Conservation (phyloP, 176 grass and related monocot genomes). For the Rhynchospora pubera region DNA sequence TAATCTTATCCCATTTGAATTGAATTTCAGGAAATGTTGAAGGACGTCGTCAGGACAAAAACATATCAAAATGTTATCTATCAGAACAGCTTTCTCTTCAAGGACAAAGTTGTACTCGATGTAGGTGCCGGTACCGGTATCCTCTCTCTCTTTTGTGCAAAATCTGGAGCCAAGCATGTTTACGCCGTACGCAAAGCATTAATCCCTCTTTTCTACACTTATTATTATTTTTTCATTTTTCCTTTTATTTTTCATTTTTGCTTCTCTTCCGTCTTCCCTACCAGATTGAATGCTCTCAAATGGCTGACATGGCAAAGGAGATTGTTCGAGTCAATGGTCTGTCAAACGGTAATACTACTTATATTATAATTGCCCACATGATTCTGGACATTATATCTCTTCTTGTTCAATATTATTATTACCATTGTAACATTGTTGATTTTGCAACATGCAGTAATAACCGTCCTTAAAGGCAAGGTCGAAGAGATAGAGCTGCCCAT, state of each 20-base stretch:
- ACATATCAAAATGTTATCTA: conserved; percentile 94
- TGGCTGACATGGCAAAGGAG: conserved; percentile 97
- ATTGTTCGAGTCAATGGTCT: conserved; percentile 81
- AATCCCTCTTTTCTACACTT: not conserved
- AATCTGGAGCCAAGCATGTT: conserved; percentile 97
- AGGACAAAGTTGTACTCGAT: conserved; percentile 94
- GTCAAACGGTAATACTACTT: conserved; percentile 54
- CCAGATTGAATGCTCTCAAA: conserved; percentile 92
- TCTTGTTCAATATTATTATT: too few species aligned
- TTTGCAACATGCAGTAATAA: conserved; percentile 58
- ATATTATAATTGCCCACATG: not conserved
- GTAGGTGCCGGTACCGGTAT: conserved; percentile 93
- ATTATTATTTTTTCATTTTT: not conserved
- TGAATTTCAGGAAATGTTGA: conserved; percentile 86
- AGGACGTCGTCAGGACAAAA: conserved; percentile 77
- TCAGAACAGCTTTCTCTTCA: conserved; percentile 81
- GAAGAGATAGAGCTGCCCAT: conserved; percentile 96
- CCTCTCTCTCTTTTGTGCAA: conserved; percentile 94
- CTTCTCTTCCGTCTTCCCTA: not conserved
- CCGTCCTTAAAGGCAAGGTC: conserved; percentile 90
- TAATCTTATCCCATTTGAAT: too few species aligned
- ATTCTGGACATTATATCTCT: not conserved
- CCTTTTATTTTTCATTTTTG: not conserved
- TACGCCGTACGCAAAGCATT: conserved; percentile 49
- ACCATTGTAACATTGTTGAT: not conserved